These are phyloP conservation scores for Leptomonas pyrrhocoris DNA, from an alignment of 208 protist species.

Conservation along the genomic window DNA sequence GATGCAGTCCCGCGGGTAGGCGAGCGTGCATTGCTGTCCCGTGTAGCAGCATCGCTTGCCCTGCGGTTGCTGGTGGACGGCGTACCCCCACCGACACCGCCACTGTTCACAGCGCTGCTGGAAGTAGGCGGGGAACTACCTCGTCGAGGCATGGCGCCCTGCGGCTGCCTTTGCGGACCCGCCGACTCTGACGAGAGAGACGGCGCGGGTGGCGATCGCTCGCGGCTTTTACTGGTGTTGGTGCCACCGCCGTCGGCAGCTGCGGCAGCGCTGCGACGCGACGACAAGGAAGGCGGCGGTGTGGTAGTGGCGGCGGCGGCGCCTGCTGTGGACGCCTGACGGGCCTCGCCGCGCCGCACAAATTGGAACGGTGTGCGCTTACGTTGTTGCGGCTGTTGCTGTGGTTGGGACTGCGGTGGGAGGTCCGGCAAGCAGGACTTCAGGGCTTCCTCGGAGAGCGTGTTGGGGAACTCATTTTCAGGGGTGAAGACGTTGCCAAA, in stretches of 20 bases:
- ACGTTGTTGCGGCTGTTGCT: conserved; percentile 23
- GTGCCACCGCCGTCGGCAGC: background rate
- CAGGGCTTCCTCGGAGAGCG: conserved; percentile 57
- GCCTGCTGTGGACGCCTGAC: conserved; percentile 25
- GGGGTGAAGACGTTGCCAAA: conserved; percentile 54
- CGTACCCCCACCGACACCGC: background rate
- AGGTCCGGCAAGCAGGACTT: conserved; percentile 31
- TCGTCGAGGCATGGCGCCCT: background rate
- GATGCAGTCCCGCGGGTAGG: background rate
- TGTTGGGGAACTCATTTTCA: conserved; percentile 83
- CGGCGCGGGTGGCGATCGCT: background rate
- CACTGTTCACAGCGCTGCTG: background rate
- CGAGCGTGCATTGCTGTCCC: background rate
- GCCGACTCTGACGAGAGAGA: background rate
- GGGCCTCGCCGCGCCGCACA: conserved; percentile 47
- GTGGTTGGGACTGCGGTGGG: conserved; percentile 11
- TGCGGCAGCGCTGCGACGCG: background rate
- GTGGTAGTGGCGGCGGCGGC: background rate
- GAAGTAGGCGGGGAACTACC: conserved; percentile 2
- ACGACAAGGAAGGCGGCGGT: background rate
- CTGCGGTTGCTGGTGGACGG: background rate
- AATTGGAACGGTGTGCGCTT: conserved; percentile 49
- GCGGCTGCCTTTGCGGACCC: background rate
- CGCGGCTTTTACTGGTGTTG: background rate
- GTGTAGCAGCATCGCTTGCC: background rate